Conservation (phyloP, 768 basidiomycete genomes). For the Mycena haematopus region DNA sequence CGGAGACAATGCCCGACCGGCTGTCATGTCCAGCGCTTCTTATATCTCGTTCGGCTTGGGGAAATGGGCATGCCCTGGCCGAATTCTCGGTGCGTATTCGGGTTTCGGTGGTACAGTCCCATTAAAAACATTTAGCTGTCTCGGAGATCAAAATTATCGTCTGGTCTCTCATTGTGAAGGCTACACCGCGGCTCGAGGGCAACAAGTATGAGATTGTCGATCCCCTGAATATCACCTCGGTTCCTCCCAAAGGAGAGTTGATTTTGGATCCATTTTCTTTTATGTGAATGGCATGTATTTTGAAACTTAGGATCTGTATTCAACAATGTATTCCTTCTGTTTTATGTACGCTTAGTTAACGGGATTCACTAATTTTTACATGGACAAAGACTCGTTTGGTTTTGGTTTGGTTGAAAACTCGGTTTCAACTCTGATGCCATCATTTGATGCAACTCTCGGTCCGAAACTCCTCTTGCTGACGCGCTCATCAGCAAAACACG, state of each 20-base stretch:
- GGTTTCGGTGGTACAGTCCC: not conserved
- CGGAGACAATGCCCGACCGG: constrained; percentile 34
- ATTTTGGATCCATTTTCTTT: constrained; percentile 25
- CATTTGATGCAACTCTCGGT: no score
- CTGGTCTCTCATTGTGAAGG: constrained; percentile 36
- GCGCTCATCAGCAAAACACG: no score
- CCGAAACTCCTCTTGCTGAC: no score
- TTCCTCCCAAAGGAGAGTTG: constrained; percentile 31
- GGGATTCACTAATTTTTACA: no score
- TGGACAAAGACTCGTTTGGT: no score
- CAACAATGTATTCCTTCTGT: no score
- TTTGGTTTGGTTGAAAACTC: no score
- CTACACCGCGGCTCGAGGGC: constrained; percentile 39
- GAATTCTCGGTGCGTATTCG: constrained; percentile 36
- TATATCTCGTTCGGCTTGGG: constrained; percentile 43
- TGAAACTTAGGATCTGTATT: no score
- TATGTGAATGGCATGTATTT: not conserved
- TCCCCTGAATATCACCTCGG: constrained; percentile 38
- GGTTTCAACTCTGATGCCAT: no score
- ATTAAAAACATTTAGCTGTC: not conserved
- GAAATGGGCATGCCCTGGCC: constrained; percentile 43
- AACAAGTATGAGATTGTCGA: constrained; percentile 40
- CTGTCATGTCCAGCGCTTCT: constrained; percentile 37
- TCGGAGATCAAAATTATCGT: constrained; percentile 44
- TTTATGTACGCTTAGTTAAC: no score